phyloP scores from a whole-genome alignment of 1,284 basidiomycete genomes.

The Melanopsichium pennsylvanicum region DNA sequence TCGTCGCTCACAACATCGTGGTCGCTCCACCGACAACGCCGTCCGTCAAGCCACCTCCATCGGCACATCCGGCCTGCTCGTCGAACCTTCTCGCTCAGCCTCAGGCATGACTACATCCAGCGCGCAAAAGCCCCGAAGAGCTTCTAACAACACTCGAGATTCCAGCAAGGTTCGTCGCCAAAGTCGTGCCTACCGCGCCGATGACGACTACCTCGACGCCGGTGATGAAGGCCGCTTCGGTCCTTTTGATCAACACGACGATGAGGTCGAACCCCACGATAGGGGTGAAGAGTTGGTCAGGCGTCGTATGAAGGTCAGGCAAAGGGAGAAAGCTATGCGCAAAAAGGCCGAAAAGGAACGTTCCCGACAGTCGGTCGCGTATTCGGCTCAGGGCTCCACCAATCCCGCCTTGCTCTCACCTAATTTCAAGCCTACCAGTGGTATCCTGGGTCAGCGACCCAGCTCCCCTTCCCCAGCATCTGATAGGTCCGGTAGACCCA shows the following conservation, averaged over 20 bases:
- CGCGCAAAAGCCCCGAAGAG: slow-evolving; percentile 22
- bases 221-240: slow-evolving; percentile 45
- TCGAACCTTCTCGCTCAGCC: slow-evolving; percentile 31
- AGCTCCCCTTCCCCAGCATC: slow-evolving; percentile 41
- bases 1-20: slow-evolving; percentile 20
- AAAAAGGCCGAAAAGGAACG: slow-evolving; percentile 64
- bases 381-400: slow-evolving; percentile 2
- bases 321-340: slow-evolving; percentile 59
- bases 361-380: slow-evolving; percentile 25
- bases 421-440: slow-evolving; percentile 20
- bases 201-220: slow-evolving; percentile 37
- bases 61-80: slow-evolving; percentile 25
- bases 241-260: slow-evolving; percentile 64
- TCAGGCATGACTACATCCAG: slow-evolving; percentile 20
- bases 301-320: slow-evolving; percentile 69
- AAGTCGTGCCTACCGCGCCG: slow-evolving; percentile 27
- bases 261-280: slow-evolving; percentile 69
- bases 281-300: slow-evolving; percentile 71
- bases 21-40: slow-evolving; percentile 22
- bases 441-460: slow-evolving; percentile 27
- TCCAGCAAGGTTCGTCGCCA: slow-evolving; percentile 34
- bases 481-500: slow-evolving; percentile 50
- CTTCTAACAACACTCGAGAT: slow-evolving; percentile 28
- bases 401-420: slow-evolving; percentile 24
- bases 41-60: slow-evolving; percentile 30